Conservation (phyloP, 2,329 filamentous ascomycete genomes). For the Periconia sp. region DNA sequence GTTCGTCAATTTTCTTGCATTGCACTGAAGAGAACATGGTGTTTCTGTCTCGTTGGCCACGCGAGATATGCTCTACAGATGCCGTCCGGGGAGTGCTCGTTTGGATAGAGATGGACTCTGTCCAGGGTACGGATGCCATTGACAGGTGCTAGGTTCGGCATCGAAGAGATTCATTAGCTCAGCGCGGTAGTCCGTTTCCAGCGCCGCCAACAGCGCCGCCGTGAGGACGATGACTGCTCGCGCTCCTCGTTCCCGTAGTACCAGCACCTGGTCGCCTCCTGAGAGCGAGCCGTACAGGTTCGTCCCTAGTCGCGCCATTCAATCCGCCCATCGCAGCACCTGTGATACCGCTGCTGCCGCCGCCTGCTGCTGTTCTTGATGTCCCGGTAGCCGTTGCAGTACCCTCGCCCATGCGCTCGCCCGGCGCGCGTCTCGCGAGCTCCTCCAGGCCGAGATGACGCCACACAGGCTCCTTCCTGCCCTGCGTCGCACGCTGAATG, state of each 20-base stretch:
- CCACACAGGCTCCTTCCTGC: constrained; percentile 74
- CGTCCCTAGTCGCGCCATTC: constrained; percentile 22
- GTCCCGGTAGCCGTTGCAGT: constrained; percentile 8
- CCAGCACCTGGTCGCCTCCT: constrained; percentile 34
- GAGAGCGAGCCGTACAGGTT: constrained; percentile 37
- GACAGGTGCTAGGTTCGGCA: too few species aligned
- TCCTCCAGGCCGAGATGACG: constrained; percentile 76
- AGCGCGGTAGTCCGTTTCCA: constrained; percentile 44
- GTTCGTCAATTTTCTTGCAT: too few species aligned
- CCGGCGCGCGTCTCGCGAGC: constrained; percentile 70
- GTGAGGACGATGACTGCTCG: too few species aligned
- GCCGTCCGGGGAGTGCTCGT: too few species aligned
- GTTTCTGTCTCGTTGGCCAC: too few species aligned
- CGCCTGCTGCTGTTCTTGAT: background rate
- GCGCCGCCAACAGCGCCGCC: constrained; percentile 23
- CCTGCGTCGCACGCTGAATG: constrained; percentile 80
- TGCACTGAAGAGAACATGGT: too few species aligned
- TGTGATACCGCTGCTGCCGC: background rate
- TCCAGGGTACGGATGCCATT: too few species aligned
- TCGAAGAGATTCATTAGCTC: too few species aligned
- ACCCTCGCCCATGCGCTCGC: constrained; percentile 15
- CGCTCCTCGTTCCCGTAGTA: constrained; percentile 11
- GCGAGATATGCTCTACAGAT: too few species aligned
- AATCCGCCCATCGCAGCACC: constrained; percentile 4
- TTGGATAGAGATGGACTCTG: too few species aligned